phyloP scores from a whole-genome alignment of 805 yeast species.

The Helenozyma baotianmanensis region DNA sequence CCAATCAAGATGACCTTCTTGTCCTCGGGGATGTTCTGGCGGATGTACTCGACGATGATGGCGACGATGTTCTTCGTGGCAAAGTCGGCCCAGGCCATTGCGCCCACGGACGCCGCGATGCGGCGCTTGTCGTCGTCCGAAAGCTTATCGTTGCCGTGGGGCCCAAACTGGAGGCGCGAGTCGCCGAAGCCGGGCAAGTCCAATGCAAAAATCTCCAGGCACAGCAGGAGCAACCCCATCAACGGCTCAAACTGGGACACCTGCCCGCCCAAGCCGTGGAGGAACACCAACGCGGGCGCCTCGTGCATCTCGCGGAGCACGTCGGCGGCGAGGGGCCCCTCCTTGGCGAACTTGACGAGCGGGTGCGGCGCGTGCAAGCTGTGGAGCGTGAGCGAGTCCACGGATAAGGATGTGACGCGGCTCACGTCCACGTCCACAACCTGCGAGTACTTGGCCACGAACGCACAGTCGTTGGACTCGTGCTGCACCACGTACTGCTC shows the following conservation, averaged over 20 bases:
- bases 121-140: slow-evolving; percentile 27
- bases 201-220: slow-evolving; percentile 60
- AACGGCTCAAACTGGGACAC: slow-evolving; percentile 78
- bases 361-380: slow-evolving; percentile 51
- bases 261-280: slow-evolving; percentile 93
- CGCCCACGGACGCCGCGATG: slow-evolving; percentile 24
- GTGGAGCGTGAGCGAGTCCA: slow-evolving; percentile 33
- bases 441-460: slow-evolving; percentile 44
- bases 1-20: slow-evolving; percentile 52
- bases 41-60: slow-evolving; percentile 34
- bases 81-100: slow-evolving; percentile 40
- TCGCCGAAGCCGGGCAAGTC: slow-evolving; percentile 92
- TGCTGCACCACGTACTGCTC: slow-evolving; percentile 37
- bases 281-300: slow-evolving; percentile 58
- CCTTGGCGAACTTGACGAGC: slow-evolving; percentile 20
- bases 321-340: slow-evolving; percentile 13
- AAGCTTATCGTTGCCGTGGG: slow-evolving; percentile 14
- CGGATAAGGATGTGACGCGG: slow-evolving; percentile 13
- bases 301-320: slow-evolving; percentile 35
- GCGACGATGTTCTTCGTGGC: slow-evolving; percentile 37
- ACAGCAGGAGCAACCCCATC: slow-evolving; percentile 56
- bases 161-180: slow-evolving; percentile 21
- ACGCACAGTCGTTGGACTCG: slow-evolving; percentile 54
- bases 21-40: slow-evolving; percentile 32
- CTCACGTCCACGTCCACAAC: slow-evolving; percentile 36